phyloP scores from a whole-genome alignment of 2,329 filamentous ascomycete genomes.

The Teratosphaeriaceae sp. region DNA sequence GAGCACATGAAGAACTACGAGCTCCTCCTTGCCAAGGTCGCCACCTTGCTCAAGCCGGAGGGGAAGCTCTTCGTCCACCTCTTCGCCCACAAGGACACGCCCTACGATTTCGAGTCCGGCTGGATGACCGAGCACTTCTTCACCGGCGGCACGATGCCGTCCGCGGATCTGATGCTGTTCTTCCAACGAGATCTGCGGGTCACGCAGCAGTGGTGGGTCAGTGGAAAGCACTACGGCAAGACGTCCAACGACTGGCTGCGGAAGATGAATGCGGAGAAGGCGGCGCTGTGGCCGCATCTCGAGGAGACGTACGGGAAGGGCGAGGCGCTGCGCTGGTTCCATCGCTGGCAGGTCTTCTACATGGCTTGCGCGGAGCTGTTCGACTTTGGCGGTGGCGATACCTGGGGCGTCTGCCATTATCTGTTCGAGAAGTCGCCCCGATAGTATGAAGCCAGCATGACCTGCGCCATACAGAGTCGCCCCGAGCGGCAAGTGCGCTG shows the following conservation, averaged over 20 bases:
- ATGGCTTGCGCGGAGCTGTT: constrained; percentile 66
- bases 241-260: constrained; percentile 64
- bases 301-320: constrained; percentile 59
- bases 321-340: constrained; percentile 56
- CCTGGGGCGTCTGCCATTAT: constrained; percentile 62
- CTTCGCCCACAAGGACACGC: constrained; percentile 57
- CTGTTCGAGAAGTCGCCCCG: constrained; percentile 53
- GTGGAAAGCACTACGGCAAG: constrained; percentile 60
- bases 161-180: constrained; percentile 58
- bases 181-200: constrained; percentile 59
- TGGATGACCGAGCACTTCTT: constrained; percentile 74
- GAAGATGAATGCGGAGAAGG: constrained; percentile 53
- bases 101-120: constrained; percentile 64
- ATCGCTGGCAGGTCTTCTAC: constrained; percentile 67
- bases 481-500: no score
- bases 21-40: constrained; percentile 57
- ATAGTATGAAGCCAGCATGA: no score
- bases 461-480: no score
- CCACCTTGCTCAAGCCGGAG: constrained; percentile 51
- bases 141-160: constrained; percentile 66
- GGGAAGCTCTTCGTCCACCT: constrained; percentile 66
- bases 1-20: constrained; percentile 75
- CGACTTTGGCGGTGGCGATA: constrained; percentile 57
- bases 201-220: constrained; percentile 64
- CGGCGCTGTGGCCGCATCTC: constrained; percentile 57